Base-by-base conservation (phyloP, 495 filamentous ascomycete genomes). In the Trichoderma gamsii region DNA sequence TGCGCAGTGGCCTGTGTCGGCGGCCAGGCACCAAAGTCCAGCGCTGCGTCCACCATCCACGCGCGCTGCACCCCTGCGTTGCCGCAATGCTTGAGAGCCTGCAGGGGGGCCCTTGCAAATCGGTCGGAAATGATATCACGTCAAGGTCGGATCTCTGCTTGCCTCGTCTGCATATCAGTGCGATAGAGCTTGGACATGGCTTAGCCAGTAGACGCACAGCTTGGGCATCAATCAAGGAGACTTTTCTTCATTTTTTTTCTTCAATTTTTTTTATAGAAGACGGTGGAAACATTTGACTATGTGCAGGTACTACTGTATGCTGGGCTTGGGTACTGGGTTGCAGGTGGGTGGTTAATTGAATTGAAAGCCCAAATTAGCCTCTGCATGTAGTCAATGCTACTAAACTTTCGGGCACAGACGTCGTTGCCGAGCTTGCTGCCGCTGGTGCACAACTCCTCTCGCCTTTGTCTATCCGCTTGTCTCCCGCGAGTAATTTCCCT, bases 61-160 rank as follows among this genome's bases (percentile, higher is more conserved):
- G 3, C 27, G 35, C 51, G 51, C 51, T 25, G 51, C 9, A 56
- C 51, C 51, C 51, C 51, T 56, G 51, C 51, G 51, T 25, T 21
- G 56, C 27, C 12, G 56, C 56, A 32, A 25, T 61, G 52, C n/a
- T 61, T 29, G 56, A 61, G 56, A 61, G 56, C 56, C 56, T 61
- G 56, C 56, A 61, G 56, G 56, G 35, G 56, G 56, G 15, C 56
- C 52, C 25, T 13, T 25, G 56, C 23, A 61, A 3, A 27, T 15
- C 56, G 9, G 25, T 11, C 56, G 56, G 56, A 27, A 27, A 32
- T 61, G 56, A 61, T 61, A 61, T 61, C 25, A 61, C 23, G 21
- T 21, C n/a, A n/a, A n/a, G n/a, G n/a, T n/a, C 12, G 27, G 23
- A 61, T 61, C 49, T 61, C 49, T 29, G 56, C 15, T 25, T 27